Conservation (phyloP, 2,329 filamentous ascomycete species). For the Raffaelea ambrosiae region DNA sequence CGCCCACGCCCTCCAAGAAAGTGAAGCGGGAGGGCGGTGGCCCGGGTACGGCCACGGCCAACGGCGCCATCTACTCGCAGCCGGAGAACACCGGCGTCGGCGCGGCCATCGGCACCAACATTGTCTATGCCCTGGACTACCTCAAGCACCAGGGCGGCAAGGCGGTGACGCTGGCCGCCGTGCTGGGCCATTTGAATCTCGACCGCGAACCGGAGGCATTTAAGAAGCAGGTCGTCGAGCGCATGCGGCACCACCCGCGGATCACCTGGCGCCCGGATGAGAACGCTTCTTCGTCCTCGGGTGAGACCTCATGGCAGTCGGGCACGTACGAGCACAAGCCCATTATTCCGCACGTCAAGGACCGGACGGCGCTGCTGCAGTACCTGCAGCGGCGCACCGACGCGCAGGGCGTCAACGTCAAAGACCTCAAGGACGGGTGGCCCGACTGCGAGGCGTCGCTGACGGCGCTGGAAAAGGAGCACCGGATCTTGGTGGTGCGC, state of each 20-base stretch:
- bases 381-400: slow-evolving; percentile 77
- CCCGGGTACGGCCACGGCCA: slow-evolving; percentile 14
- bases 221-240: slow-evolving; percentile 56
- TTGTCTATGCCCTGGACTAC: slow-evolving; percentile 79
- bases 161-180: slow-evolving; percentile 62
- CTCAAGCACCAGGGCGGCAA: slow-evolving; percentile 64
- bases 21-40: slow-evolving; percentile 43
- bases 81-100: slow-evolving; percentile 69
- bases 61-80: slow-evolving; percentile 58
- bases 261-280: slow-evolving; percentile 48
- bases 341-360: slow-evolving; percentile 69
- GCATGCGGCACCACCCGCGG: slow-evolving; percentile 56
- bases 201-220: slow-evolving; percentile 51
- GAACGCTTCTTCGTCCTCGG: slow-evolving; percentile 27
- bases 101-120: slow-evolving; percentile 74
- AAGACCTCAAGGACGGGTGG: slow-evolving; percentile 95
- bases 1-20: slow-evolving; percentile 56
- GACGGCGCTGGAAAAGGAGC: slow-evolving; percentile 65
- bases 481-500: slow-evolving; percentile 75
- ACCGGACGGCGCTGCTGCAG: slow-evolving; percentile 65
- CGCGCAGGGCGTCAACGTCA: slow-evolving; percentile 72
- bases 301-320: slow-evolving; percentile 37
- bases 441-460: slow-evolving; percentile 73
- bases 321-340: slow-evolving; percentile 80
- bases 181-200: slow-evolving; percentile 73